Base-by-base conservation (phyloP, 257 asterid genomes). In the Verbascum thapsus region DNA sequence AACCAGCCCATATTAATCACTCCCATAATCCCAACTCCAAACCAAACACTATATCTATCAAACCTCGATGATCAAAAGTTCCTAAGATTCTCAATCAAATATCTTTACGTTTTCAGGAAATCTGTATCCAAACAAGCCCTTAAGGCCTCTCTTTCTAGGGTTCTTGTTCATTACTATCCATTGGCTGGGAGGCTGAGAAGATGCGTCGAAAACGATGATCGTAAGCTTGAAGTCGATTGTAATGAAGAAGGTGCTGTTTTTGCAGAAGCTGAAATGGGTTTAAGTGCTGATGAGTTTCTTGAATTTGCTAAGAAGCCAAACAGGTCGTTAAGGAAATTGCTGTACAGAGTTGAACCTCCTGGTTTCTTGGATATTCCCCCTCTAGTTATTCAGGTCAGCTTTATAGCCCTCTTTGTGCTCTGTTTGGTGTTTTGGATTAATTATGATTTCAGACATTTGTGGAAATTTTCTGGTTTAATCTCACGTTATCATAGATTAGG, bases 171-270 rank as follows among this genome's bases (percentile, higher is more conserved):
- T 42, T 90, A 85, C 69, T 90, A 90, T 45, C 98, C 98, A 1
- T 50, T 90, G 43, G 96, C 98, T 2, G 98, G 96, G 37, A 79
- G 98, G 64, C 30, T 90, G 13, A 61, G 78, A 41, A 49, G 69
- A 64, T 57, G 81, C 78, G 20, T 38, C 10, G 80, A 68, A 41
- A 69, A 60, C 51, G 80, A 81, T 48, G 85, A 90, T 72, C 75
- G 71, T 7, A 90, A 85, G 71, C 89, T 88, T 3, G 80, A 82
- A 38, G 78, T 90, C 0, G 88, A 83, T n/a, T 90, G 98, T 57
- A 90, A 85, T 66, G 96, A 89, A 38, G 78, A 82, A 60, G 98
- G 98, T 10, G 98, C 94, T 7, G 77, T 88, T 8, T 90, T 85
- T 42, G 91, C 85, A 0, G 96, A 88, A 70, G 96, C 91, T 11